phyloP scores from a whole-genome alignment of 306 rosid species.

The Gastrolobium bilobum region DNA sequence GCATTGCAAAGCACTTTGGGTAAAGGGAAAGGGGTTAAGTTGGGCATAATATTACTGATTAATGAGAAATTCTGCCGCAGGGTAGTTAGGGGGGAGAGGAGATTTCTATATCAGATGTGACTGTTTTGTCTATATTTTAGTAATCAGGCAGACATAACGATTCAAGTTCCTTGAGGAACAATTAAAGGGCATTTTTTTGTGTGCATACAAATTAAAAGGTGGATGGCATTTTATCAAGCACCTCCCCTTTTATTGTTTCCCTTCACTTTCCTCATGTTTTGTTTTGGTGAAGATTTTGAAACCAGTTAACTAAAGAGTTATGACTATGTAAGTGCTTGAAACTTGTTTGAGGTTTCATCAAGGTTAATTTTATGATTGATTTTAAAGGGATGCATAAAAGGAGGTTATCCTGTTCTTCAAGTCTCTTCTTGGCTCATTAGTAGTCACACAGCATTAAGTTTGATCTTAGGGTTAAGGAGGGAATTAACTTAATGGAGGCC shows the following conservation, averaged over 20 bases:
- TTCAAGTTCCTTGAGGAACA: slow-evolving; percentile 1
- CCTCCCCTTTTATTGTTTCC: neutral
- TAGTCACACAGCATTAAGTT: slow-evolving; percentile 8
- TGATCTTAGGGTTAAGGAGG: slow-evolving; percentile 31
- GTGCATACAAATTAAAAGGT: neutral
- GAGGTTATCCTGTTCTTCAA: slow-evolving; percentile 31
- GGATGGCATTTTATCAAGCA: neutral
- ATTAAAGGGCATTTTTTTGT: neutral
- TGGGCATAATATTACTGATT: neutral
- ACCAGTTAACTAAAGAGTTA: neutral
- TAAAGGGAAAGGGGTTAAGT: neutral
- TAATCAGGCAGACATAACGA: neutral
- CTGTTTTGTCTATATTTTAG: neutral
- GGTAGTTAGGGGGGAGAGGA: neutral
- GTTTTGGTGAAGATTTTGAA: slow-evolving; percentile 6
- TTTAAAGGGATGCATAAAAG: slow-evolving; percentile 18
- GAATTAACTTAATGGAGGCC: neutral
- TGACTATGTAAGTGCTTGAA: neutral
- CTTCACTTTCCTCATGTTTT: neutral
- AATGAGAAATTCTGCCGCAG: neutral
- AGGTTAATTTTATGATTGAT: slow-evolving; percentile 8
- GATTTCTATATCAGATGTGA: neutral
- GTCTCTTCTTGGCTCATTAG: slow-evolving; percentile 23
- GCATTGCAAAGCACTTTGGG: slow-evolving; percentile 10
- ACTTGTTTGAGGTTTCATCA: slow-evolving; percentile 17